Evolutionary conservation across 2,329 filamentous ascomycete species (phyloP), one percentile per base, ranked within the genome.

Genomic region (Cladosporium sp.): DNA sequence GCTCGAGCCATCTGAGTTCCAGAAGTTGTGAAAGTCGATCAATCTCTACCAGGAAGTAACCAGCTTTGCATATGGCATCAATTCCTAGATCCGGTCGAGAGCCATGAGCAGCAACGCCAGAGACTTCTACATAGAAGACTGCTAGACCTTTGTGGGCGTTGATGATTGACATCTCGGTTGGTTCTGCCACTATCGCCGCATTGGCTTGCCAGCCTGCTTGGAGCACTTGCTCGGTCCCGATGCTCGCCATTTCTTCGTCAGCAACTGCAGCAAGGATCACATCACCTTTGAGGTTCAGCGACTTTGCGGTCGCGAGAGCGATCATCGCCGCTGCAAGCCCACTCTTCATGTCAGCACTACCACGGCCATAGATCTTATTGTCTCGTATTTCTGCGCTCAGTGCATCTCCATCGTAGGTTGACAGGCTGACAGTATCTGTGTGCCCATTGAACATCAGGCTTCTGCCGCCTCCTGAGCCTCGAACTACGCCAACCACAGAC

Each of bases 211-310:
- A 81, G 1, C 78, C 78, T 2, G 76, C 75, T 8, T 66, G 66
- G 1, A 81, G 60, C 0, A 81, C 56, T 38, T 79, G 68, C 53
- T 74, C 71, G 0, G 78, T 81, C 1, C 78, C 78, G 9, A 75
- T 74, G 28, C 75, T 78, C 4, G 65, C 62, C 41, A 70, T 70
- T 56, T 81, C 78, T 52, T 81, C 78, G 43, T 81, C 78, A 0
- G 78, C 74, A 3, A 81, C 78, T 1, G 73, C 77, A 0, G 77
- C 69, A 3, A 82, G 66, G 8, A 81, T 74, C 9, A 80, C 70
- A 46, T 81, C 74, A 3, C 79, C 78, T 0, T 66, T 61, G 8
- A 75, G 68, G 16, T 40, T 37, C 2, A 54, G 51, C 1, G 59
- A 54, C 14, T 58, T 62, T 11, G 61, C 62, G 44, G 73, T 74